phyloP scores from a whole-genome alignment of 176 grass and related monocot species.

The Olyra latifolia region DNA sequence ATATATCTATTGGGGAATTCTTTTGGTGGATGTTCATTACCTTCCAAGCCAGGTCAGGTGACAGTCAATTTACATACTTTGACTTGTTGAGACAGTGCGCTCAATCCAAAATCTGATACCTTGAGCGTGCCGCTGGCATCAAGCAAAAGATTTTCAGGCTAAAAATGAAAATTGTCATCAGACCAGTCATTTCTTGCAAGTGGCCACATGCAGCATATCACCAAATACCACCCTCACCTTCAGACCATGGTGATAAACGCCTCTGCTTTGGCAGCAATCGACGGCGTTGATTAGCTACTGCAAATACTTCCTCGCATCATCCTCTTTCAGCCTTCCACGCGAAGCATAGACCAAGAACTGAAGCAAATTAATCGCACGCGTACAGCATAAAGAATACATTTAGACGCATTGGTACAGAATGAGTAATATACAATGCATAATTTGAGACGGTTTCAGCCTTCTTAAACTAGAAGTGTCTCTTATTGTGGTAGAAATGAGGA shows the following conservation, averaged over 20 bases:
- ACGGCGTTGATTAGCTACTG: no score
- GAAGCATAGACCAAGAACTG: constrained; percentile 39
- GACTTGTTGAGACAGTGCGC: constrained; percentile 91
- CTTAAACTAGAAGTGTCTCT: no score
- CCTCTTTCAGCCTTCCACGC: no score
- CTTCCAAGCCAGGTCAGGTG: no score
- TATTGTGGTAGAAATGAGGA: no score
- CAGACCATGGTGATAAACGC: no score
- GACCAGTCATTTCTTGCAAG: constrained; percentile 22
- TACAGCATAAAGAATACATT: no score
- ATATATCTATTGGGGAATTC: constrained; percentile 77
- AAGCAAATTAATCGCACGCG: neutral
- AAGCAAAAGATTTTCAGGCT: constrained; percentile 95
- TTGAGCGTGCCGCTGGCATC: constrained; percentile 78
- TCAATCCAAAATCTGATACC: constrained; percentile 93
- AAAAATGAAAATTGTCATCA: constrained; percentile 22
- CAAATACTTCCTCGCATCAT: no score
- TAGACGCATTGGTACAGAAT: no score
- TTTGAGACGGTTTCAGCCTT: no score
- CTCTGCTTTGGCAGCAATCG: no score
- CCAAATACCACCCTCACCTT: constrained; percentile 14
- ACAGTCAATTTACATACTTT: constrained; percentile 51
- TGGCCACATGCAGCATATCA: neutral
- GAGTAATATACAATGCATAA: no score
- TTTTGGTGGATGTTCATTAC: constrained; percentile 85